Evolutionary conservation across 2,329 filamentous ascomycete species (phyloP), one percentile per base, ranked within the genome.

Genomic region (Chaetomiaceae sp.): DNA sequence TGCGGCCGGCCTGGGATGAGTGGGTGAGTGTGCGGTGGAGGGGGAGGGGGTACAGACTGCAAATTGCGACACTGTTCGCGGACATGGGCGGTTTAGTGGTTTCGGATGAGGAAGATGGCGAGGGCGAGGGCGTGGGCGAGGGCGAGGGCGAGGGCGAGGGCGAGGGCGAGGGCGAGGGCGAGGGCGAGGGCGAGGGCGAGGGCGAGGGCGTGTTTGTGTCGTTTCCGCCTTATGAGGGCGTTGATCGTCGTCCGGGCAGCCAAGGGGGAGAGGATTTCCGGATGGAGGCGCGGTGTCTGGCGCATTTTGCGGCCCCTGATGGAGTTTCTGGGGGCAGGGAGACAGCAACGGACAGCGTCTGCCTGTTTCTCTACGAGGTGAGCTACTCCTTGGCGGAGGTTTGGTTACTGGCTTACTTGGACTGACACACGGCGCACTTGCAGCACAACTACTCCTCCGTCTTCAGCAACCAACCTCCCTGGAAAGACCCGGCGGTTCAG

Each of bases 361-460:
- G 71, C 49, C 59, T 73, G 34, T 77, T 78, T 55, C 59, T 78
- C 17, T 79, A 74, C 54, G 72, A 79, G 65, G 75, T 78, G 56
- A 47, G 68, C 29, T 32, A 15, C 29, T 56, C 4, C 10, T 19
- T 1, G 26, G 11, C 10, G n/a, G 19, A 14, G 36, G 14, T 32
- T 22, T 12, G 22, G 12, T 9, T 35, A 6, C 27, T 51, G 27
- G 32, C 18, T 27, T n/a, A 18, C 38, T 20, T 12, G 8, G 22
- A 24, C 9, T 40, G 15, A 36, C 48, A 53, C 42, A 54, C 45
- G 11, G 24, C 32, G n/a, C 30, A 10, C 17, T 8, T 17, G 12
- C 45, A 77, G 72, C 71, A 75, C 57, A 73, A 73, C 55, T 63
- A 65, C 8, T 68, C 68, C 8, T 58, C 65, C 20, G 51, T 58